Evolutionary conservation across 2,329 filamentous ascomycete genomes (phyloP), one percentile per base, ranked within the genome.

Genomic region (Escovopsis sp.): DNA sequence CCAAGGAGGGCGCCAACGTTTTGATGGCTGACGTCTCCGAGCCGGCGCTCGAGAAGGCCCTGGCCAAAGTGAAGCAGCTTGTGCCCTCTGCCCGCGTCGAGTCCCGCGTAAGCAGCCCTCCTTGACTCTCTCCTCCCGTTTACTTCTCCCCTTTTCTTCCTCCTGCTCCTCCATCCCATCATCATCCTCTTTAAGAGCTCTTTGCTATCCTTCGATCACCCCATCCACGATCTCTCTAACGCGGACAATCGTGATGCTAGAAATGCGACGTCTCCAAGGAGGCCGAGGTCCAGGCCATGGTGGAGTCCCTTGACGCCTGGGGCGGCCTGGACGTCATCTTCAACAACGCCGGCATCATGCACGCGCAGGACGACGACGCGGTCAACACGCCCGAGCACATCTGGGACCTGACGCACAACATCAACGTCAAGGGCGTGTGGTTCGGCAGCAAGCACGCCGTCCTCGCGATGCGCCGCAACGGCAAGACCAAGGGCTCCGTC

Each of bases 401-500:
- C 67, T 95, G 88, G 88, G 86, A 95, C 55, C 67, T 94, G 50
- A 95, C 88, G 5, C 86, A 94, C 47, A 79, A 77, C 59, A 93
- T 94, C 70, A 95, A 95, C 63, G 88, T 94, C 62, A 95, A 95
- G 74, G 88, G 88, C 35, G 88, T 95, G n/a, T 94, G 88, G 88
- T 95, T 77, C 60, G 88, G 88, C 46, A 81, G 79, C 73, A 95
- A 94, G 72, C 85, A 94, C 61, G 86, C 88, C 7, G 79, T 95
- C 25, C 69, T 89, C 39, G 76, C 84, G 36, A 71, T 95, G 53
- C 81, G 87, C 49, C 79, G 77, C 53, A 71, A 93, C 69, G 73
- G 74, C 42, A 95, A 95, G 76, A 75, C 68, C 36, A 76, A 72
- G 52, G 84, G 76, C 40, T 86, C 80, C 62, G 78, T 95, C 63